Evolutionary conservation across 192 early-diverging fungal species (phyloP).

Genomic region (Backusella macrospora): DNA sequence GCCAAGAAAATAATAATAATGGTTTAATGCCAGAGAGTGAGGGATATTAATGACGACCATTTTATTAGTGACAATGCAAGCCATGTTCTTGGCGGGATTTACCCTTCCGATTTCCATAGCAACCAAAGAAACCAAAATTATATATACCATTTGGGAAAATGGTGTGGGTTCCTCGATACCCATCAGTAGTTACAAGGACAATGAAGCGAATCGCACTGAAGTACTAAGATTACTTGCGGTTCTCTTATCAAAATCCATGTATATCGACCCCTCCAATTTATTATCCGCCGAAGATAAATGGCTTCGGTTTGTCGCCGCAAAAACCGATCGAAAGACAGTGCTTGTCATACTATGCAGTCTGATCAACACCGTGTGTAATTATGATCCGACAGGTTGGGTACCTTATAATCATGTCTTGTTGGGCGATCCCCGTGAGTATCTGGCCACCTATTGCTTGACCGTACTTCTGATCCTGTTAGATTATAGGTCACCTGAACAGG

Average conservation of each 20-base stretch:
- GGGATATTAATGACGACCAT: background rate
- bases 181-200: slow-evolving; percentile 67
- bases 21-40: background rate
- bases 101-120: slow-evolving; percentile 62
- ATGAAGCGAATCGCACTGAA: slow-evolving; percentile 77
- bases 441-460: slow-evolving; percentile 75
- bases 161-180: slow-evolving; percentile 75
- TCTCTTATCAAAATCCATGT: slow-evolving; percentile 82
- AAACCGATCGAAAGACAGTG: slow-evolving; percentile 68
- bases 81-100: slow-evolving; percentile 71
- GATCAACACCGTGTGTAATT: slow-evolving; percentile 80
- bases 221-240: slow-evolving; percentile 76
- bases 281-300: slow-evolving; percentile 60
- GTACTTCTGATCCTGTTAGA: slow-evolving; percentile 71
- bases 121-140: slow-evolving; percentile 44
- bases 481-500: slow-evolving; percentile 53
- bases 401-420: slow-evolving; percentile 88
- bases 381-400: slow-evolving; percentile 86
- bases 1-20: background rate
- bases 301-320: slow-evolving; percentile 53
- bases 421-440: slow-evolving; percentile 70
- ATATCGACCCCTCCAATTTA: slow-evolving; percentile 58
- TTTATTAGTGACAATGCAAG: slow-evolving; percentile 34
- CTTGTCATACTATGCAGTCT: slow-evolving; percentile 84
- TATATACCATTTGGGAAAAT: slow-evolving; percentile 77